Evolutionary conservation across 495 filamentous ascomycete genomes (phyloP), one percentile per base, ranked within the genome.

Genomic region (Podospora sp.): DNA sequence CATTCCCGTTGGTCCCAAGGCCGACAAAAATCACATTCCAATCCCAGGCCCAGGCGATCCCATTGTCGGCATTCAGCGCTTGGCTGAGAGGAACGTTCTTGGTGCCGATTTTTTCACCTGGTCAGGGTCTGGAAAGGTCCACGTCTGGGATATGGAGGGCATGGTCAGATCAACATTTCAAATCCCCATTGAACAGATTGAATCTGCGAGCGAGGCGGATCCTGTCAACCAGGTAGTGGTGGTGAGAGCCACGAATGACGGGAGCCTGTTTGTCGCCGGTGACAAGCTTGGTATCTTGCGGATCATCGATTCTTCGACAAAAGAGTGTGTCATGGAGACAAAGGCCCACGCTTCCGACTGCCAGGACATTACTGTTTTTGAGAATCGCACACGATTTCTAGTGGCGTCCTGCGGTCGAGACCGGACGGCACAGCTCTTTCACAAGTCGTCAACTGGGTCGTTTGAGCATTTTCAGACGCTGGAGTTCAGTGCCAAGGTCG

Each of bases 311-410:
- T 80, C 70, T 61, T 75, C 70, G 58, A 85, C 72, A 51, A 82
- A 86, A 75, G 69, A 78, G 33, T 88, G 85, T 59, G 69, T 85
- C 6, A 82, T 86, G 62, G 85, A 89, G 73, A 87, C 89, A 52
- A 94, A 94, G 71, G 96, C 94, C 22, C 95, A 99, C 77, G 85
- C 88, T 11, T 88, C 87, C 12, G 94, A 98, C 69, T 91, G 97
- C 66, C 92, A 91, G 35, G 91, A 92, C 70, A 90, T 98, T 60
- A 86, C 88, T 8, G 80, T 93, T 35, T 84, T 83, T 65, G 84
- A 89, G 65, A 82, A 80, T 53, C 76, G 83, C 18, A 76, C 80
- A 2, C 81, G 79, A 51, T 75, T 82, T 12, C 76, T 97, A 58
- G 81, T 98, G 53, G 92, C 91, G 22, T 92, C 87, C 24, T 91